A percentile compares a stretch with the other conserved stretches of the same genome.
Evolutionary conservation across 306 rosid species (phyloP).

Genomic region (Prunus campanulata): DNA sequence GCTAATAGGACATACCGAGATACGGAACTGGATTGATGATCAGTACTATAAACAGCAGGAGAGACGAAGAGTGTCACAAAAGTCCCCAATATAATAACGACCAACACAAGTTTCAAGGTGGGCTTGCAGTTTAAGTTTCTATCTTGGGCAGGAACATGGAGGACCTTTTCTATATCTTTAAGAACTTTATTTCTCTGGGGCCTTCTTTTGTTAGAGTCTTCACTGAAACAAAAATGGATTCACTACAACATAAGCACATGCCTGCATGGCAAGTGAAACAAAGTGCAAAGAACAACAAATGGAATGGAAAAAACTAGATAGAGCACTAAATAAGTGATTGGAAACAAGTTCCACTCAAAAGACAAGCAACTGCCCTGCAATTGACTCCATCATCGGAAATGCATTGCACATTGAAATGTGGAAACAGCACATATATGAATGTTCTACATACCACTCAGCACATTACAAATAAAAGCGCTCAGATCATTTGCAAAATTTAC

Average conservation of each 20-base stretch:
- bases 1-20: constrained; percentile 46
- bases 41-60: constrained; percentile 64
- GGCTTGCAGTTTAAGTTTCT: constrained; percentile 60
- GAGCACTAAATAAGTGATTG: not conserved
- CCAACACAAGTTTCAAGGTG: constrained; percentile 63
- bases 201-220: constrained; percentile 65
- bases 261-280: constrained; percentile 20
- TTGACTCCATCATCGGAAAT: not conserved
- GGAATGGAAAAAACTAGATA: not conserved
- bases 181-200: constrained; percentile 57
- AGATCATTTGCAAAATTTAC: not conserved
- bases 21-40: constrained; percentile 45
- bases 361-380: not conserved
- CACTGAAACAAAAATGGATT: constrained; percentile 53
- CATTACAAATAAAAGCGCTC: not conserved
- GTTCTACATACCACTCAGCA: not conserved
- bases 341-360: not conserved
- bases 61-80: constrained; percentile 61
- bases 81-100: constrained; percentile 58
- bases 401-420: constrained; percentile 2
- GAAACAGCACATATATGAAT: not conserved
- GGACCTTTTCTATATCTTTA: constrained; percentile 58
- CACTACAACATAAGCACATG: not conserved
- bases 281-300: constrained; percentile 12
- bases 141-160: constrained; percentile 31